phyloP scores from a whole-genome alignment of 75 land plant genomes.

The Sequoia sempervirens region DNA sequence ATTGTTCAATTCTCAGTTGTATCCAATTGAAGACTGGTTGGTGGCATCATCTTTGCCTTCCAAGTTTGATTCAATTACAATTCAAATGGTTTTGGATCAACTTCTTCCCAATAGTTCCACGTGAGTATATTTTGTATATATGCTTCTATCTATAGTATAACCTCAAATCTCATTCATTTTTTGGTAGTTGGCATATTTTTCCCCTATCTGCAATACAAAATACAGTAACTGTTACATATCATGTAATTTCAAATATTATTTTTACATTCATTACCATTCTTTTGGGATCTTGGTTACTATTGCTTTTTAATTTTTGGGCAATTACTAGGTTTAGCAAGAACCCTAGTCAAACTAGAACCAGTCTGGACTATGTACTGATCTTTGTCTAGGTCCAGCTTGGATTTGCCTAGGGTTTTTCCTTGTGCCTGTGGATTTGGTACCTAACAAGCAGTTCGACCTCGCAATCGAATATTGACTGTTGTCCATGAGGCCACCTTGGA shows the following conservation, averaged over 20 bases:
- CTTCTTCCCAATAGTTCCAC: constrained; percentile 71
- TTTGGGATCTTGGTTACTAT: neutral
- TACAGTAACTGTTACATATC: neutral
- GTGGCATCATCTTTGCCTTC: constrained; percentile 75
- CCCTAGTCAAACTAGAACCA: no score
- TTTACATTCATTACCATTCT: neutral
- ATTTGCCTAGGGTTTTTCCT: no score
- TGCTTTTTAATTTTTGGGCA: neutral
- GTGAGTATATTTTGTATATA: constrained; percentile 25
- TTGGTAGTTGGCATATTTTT: neutral
- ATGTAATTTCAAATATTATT: no score
- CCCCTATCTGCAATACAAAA: neutral
- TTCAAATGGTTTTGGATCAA: constrained; percentile 49
- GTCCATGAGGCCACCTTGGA: no score
- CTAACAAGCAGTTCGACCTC: no score
- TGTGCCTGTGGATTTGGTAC: no score
- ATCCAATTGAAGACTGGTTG: constrained; percentile 89
- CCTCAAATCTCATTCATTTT: neutral
- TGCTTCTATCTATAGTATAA: neutral
- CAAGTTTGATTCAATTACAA: constrained; percentile 40
- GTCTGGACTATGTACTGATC: no score
- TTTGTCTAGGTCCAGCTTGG: no score
- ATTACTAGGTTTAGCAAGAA: no score
- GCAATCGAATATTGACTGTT: no score
- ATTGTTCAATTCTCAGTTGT: constrained; percentile 39